Evolutionary conservation across 2,329 filamentous ascomycete species (phyloP).

Genomic region (Penicillium sp.): DNA sequence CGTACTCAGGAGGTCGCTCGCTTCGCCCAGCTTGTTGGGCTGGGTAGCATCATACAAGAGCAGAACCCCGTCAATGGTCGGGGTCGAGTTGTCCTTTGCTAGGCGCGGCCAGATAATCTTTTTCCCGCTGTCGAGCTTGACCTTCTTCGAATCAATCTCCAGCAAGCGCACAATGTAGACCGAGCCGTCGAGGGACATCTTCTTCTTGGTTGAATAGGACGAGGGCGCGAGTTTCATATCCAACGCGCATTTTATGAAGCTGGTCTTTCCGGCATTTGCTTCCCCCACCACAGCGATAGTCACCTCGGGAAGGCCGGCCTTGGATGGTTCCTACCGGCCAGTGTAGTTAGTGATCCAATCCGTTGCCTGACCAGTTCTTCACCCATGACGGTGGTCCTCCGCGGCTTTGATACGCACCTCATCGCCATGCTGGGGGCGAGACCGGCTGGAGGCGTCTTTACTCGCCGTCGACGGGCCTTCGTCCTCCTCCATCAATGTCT

Average conservation of each 20-base stretch:
- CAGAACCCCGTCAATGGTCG: conserved; percentile 76
- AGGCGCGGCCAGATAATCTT: conserved; percentile 52
- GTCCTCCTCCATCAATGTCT: conserved; percentile 33
- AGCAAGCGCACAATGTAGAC: conserved; percentile 57
- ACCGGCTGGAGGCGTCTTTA: conserved; percentile 14
- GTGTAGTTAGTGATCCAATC: conserved; percentile 14
- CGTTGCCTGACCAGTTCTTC: background rate
- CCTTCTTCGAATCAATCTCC: conserved; percentile 54
- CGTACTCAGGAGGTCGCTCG: conserved; percentile 77
- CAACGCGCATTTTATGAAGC: conserved; percentile 57
- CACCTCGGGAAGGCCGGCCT: conserved; percentile 49
- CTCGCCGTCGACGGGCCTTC: conserved; percentile 19
- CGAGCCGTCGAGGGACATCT: conserved; percentile 56
- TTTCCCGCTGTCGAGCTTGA: conserved; percentile 50
- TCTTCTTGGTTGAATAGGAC: conserved; percentile 47
- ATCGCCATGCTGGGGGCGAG: conserved; percentile 15
- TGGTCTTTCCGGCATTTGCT: conserved; percentile 56
- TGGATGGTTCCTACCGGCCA: conserved; percentile 23
- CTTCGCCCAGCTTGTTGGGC: conserved; percentile 67
- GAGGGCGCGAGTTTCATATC: conserved; percentile 49
- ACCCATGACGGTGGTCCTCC: background rate
- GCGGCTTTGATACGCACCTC: conserved; percentile 27
- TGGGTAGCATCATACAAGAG: conserved; percentile 86
- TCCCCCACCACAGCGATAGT: conserved; percentile 59
- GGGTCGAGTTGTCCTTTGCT: conserved; percentile 64